Evolutionary conservation across 805 yeast genomes (phyloP), one percentile per base, ranked within the genome.

Genomic region (Cyberlindnera mycetangii): DNA sequence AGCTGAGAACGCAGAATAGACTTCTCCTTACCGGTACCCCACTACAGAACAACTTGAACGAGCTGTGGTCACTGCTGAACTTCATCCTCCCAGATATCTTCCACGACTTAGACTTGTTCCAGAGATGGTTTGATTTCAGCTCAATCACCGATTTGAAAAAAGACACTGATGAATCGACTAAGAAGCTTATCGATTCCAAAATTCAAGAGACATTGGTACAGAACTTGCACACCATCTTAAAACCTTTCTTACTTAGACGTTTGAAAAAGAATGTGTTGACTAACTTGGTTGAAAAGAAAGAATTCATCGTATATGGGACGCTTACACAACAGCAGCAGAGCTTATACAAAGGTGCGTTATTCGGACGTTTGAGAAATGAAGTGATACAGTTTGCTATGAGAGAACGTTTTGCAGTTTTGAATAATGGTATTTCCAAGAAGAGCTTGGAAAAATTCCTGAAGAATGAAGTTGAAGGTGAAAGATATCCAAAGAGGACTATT

Each of bases 21-120:
- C 68, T 92, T 37, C 68, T 92, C 21, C 67, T 92, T 12, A 92
- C 99, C 0, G 99, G 99, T n/a, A 92, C 99, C 0, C 98, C 99
- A 0, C 69, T 92, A 41, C 99, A 92, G 62, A 92, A 92, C 61
- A 92, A 90, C 58, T 68, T 92, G 45, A 77, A 84, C 42, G 98
- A 93, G 65, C 67, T 93, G 31, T 92, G 98, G 98, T 85, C 97
- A 0, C 68, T 93, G 45, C 70, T 92, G 43, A 93, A 93, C 60
- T 92, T 92, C 59, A 83, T 93, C 28, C 69, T 92, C 41, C 99
- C 99, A 0, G 97, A 89, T 56, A 85, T 93, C 22, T 92, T 92
- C 62, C 87, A 87, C 34, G 98, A 92, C 63, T 75, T 90, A 48
- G 92, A 83, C 41, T 73, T 89, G 34, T 92, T 92, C 60, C 95